Evolutionary conservation across 495 filamentous ascomycete species (phyloP).

Genomic region (Parathielavia appendiculata): DNA sequence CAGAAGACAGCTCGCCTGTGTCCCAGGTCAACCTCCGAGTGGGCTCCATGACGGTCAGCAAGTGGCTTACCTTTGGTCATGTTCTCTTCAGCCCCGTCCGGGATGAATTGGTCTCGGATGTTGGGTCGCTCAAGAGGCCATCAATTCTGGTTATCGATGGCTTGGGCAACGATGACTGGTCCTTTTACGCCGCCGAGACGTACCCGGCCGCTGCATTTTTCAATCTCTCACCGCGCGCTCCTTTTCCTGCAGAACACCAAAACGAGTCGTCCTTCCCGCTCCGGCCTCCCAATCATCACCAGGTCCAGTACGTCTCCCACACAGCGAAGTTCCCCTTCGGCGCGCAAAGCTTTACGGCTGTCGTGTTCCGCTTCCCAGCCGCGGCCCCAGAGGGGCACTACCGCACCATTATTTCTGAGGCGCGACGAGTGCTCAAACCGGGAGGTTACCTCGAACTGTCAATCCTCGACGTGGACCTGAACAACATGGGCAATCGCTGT

Average conservation of each 20-base stretch:
- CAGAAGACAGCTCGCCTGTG: constrained; percentile 56
- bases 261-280: constrained; percentile 43
- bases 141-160: constrained; percentile 88
- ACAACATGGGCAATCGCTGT: constrained; percentile 76
- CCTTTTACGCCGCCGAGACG: constrained; percentile 90
- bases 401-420: constrained; percentile 76
- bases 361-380: constrained; percentile 83
- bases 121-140: constrained; percentile 47
- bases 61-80: constrained; percentile 90
- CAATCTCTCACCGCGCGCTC: constrained; percentile 61
- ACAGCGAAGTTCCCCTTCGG: constrained; percentile 78
- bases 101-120: constrained; percentile 57
- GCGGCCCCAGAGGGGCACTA: constrained; percentile 69
- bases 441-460: constrained; percentile 87
- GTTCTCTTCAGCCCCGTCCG: constrained; percentile 93
- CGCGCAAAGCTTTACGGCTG: constrained; percentile 73
- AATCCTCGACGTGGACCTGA: constrained; percentile 77
- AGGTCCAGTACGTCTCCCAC: constrained; percentile 67
- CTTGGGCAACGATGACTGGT: constrained; percentile 84
- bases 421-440: constrained; percentile 82
- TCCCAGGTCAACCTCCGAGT: constrained; percentile 79
- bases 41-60: constrained; percentile 59
- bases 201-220: constrained; percentile 84
- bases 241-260: constrained; percentile 33
- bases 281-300: constrained; percentile 78